A percentile compares a stretch with the other conserved stretches of the same genome.
phyloP scores from a whole-genome alignment of 257 asterid genomes.

The Nyctanthes arbortristis region DNA sequence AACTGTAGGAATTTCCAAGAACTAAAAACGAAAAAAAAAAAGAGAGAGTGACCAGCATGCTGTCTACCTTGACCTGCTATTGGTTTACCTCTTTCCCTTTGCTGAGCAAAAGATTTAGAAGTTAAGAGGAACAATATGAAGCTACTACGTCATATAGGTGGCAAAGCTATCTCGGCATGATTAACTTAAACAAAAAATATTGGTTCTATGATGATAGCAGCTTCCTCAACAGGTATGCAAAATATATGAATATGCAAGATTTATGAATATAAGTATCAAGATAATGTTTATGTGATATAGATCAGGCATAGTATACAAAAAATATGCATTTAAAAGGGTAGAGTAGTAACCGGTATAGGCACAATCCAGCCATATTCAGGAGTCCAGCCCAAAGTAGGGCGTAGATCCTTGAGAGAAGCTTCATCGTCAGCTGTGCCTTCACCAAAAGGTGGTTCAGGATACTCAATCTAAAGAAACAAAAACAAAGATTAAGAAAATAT shows the following conservation, averaged over 20 bases:
- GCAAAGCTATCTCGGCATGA: neutral
- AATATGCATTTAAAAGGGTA: slow-evolving; percentile 3
- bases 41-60: no score
- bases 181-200: neutral
- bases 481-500: slow-evolving; percentile 1
- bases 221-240: neutral
- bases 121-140: neutral
- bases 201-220: neutral
- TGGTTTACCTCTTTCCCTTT: neutral
- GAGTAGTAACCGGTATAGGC: slow-evolving; percentile 52
- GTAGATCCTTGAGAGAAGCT: slow-evolving; percentile 53
- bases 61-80: neutral
- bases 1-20: neutral
- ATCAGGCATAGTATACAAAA: neutral
- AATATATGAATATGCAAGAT: no score
- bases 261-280: neutral
- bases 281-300: neutral
- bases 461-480: slow-evolving; percentile 51
- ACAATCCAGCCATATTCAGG: slow-evolving; percentile 65
- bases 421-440: slow-evolving; percentile 60
- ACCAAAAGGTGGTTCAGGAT: slow-evolving; percentile 61
- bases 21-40: neutral
- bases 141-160: neutral
- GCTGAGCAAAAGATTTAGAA: neutral
- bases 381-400: slow-evolving; percentile 89